phyloP scores from a whole-genome alignment of 176 grass and related monocot species.

The Zea luxurians region DNA sequence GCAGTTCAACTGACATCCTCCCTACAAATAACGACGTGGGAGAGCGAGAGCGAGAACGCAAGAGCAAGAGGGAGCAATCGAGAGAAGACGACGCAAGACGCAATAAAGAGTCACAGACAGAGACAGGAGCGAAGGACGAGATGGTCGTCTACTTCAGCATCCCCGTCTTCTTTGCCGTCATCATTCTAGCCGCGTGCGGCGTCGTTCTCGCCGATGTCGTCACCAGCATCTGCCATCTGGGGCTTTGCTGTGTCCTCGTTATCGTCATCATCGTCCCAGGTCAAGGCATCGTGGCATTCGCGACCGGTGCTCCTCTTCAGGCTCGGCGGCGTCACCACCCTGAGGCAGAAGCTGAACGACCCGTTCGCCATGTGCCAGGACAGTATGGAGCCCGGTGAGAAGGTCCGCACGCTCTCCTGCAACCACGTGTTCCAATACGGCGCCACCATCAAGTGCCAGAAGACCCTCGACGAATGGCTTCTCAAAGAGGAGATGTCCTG shows the following conservation, averaged over 20 bases:
- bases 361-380: neutral
- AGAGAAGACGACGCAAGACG: too few species aligned
- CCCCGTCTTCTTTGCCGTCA: too few species aligned
- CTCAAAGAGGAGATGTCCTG: neutral
- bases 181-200: neutral
- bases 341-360: neutral
- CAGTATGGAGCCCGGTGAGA: neutral
- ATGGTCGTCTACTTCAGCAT: too few species aligned
- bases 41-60: too few species aligned
- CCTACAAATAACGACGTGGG: too few species aligned
- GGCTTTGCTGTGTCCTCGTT: neutral
- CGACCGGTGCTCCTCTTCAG: neutral
- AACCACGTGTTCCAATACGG: conserved; percentile 1
- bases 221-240: neutral
- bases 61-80: too few species aligned
- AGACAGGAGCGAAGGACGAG: too few species aligned
- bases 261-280: too few species aligned
- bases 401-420: conserved; percentile 31
- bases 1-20: too few species aligned
- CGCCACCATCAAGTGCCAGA: neutral
- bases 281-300: too few species aligned
- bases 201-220: neutral
- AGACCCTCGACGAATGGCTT: neutral
- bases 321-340: conserved; percentile 33
- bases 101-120: too few species aligned